These are phyloP conservation scores for Marchantia polymorpha DNA, from an alignment of 225 moss, liverwort and hornwort genomes.

Conservation along the genomic window DNA sequence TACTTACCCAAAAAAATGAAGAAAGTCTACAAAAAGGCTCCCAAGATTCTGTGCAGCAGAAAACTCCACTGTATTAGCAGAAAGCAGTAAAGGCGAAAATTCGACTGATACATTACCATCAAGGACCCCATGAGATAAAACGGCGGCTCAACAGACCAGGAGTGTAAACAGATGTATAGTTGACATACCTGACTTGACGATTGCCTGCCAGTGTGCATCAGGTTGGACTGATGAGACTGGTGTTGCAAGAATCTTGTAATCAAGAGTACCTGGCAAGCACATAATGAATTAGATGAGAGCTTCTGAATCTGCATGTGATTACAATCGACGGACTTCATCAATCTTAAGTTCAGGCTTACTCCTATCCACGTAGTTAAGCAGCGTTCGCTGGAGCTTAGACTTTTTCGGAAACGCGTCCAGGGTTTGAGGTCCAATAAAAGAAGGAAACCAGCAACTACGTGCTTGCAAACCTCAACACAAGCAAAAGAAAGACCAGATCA, in stretches of 20 bases:
- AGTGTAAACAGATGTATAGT: background rate
- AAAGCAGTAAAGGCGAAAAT: background rate
- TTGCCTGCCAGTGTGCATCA: constrained; percentile 69
- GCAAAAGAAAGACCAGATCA: background rate
- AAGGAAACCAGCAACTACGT: background rate
- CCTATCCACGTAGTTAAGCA: background rate
- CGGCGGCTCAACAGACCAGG: background rate
- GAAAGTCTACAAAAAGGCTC: constrained; percentile 82
- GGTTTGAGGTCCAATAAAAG: background rate
- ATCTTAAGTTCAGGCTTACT: background rate
- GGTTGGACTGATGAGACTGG: constrained; percentile 34
- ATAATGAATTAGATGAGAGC: background rate
- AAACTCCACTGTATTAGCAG: background rate
- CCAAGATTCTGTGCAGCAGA: constrained; percentile 63
- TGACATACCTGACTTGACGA: constrained; percentile 58
- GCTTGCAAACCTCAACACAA: background rate
- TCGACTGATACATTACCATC: background rate
- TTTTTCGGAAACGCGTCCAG: background rate
- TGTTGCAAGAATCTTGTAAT: constrained; percentile 78
- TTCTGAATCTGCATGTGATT: too few relatives aligned
- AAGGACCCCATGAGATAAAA: background rate
- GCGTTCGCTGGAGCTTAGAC: background rate
- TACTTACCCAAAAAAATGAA: constrained; percentile 81
- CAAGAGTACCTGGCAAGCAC: constrained; percentile 54
- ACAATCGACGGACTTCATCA: background rate